phyloP scores from a whole-genome alignment of 2,329 filamentous ascomycete species.

The Fusarium camptoceras region DNA sequence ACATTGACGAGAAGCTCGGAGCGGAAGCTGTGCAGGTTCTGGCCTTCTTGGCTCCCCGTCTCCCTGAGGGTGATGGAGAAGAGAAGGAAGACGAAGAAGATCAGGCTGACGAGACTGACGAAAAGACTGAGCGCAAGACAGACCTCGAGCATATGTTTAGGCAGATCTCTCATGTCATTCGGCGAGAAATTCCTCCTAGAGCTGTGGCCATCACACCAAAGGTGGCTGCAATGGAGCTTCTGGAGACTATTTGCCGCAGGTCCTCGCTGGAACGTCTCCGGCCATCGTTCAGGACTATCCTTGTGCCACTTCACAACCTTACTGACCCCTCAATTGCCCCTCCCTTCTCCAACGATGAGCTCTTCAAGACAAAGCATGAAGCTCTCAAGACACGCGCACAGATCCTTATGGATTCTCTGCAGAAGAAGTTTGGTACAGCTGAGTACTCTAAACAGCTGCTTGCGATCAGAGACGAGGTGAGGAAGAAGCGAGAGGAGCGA shows the following conservation, averaged over 20 bases:
- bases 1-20: conserved; percentile 79
- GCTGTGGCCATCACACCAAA: conserved; percentile 77
- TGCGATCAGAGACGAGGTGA: conserved; percentile 78
- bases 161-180: conserved; percentile 81
- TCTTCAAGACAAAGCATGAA: conserved; percentile 77
- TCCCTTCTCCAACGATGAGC: conserved; percentile 77
- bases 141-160: conserved; percentile 80
- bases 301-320: conserved; percentile 78
- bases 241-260: conserved; percentile 75
- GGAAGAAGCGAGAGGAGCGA: conserved; percentile 76
- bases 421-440: conserved; percentile 84
- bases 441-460: conserved; percentile 81
- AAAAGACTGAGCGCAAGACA: conserved; percentile 55
- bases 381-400: conserved; percentile 77
- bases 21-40: conserved; percentile 83
- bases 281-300: conserved; percentile 70
- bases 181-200: conserved; percentile 76
- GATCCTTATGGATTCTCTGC: conserved; percentile 83
- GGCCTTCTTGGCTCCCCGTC: conserved; percentile 78
- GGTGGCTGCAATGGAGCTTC: conserved; percentile 77
- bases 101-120: conserved; percentile 58
- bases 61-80: conserved; percentile 57
- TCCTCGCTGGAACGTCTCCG: conserved; percentile 68
- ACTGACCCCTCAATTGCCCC: conserved; percentile 81
- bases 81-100: conserved; percentile 56